A percentile compares a stretch with the other conserved stretches of the same genome.
Conservation (phyloP, 768 basidiomycete species). For the Crucibulum laeve region DNA sequence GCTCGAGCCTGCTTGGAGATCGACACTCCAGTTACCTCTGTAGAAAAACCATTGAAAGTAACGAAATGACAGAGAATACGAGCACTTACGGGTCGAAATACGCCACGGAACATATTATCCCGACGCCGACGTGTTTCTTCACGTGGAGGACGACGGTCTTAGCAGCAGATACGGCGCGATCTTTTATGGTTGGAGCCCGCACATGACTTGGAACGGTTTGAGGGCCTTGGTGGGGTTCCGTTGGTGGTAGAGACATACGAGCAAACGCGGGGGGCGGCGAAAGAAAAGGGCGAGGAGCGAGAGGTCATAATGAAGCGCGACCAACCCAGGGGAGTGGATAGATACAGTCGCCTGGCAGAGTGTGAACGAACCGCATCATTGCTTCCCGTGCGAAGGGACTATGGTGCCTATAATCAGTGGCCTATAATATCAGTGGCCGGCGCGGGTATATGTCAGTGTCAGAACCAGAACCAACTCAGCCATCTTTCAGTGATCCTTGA, state of each 20-base stretch:
- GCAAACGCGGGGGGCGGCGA: slow-evolving; percentile 4
- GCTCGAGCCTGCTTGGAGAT: slow-evolving; percentile 72
- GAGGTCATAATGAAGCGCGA: slow-evolving; percentile 24
- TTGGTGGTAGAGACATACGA: slow-evolving; percentile 1
- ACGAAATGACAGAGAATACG: neutral
- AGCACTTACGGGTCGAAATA: slow-evolving; percentile 67
- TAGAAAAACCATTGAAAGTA: slow-evolving; percentile 1
- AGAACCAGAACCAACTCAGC: no score
- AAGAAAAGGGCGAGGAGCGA: slow-evolving; percentile 5
- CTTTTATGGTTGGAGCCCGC: neutral
- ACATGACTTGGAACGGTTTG: neutral
- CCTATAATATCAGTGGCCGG: neutral
- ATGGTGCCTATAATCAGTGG: slow-evolving; percentile 8
- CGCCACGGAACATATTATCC: slow-evolving; percentile 68
- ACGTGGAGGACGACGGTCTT: slow-evolving; percentile 19
- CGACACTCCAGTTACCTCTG: slow-evolving; percentile 78
- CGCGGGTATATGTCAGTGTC: no score
- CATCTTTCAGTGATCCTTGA: no score
- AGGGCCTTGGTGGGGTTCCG: no score
- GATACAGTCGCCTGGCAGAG: slow-evolving; percentile 15
- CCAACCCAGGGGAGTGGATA: slow-evolving; percentile 27
- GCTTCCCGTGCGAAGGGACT: slow-evolving; percentile 27
- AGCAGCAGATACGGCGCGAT: neutral
- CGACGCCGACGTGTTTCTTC: slow-evolving; percentile 54
- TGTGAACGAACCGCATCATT: slow-evolving; percentile 14